Conservation (phyloP, 805 yeast species). For the Schizosaccharomyces octosporus region DNA sequence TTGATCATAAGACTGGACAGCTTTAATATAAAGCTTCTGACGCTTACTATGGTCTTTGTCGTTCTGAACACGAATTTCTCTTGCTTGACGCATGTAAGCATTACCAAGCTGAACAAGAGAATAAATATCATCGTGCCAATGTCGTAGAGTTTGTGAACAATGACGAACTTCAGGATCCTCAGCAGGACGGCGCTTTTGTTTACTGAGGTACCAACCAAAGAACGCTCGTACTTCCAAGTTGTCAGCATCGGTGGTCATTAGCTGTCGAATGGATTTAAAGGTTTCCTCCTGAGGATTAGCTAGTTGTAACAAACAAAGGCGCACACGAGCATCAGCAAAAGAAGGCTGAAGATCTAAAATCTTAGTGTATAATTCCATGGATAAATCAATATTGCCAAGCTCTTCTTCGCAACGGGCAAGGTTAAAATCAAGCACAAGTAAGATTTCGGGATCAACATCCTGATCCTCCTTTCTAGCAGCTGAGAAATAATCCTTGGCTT, state of each 20-base stretch:
- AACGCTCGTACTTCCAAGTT: constrained; percentile 71
- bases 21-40: constrained; percentile 57
- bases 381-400: constrained; percentile 17
- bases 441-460: neutral
- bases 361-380: constrained; percentile 23
- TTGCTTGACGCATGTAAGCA: constrained; percentile 53
- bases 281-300: constrained; percentile 11
- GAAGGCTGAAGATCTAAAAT: constrained; percentile 39
- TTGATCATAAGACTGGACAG: constrained; percentile 78
- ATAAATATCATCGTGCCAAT: constrained; percentile 61
- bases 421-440: constrained; percentile 24
- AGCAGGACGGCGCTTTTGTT: constrained; percentile 15
- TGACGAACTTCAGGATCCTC: constrained; percentile 46
- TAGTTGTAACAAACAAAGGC: constrained; percentile 38
- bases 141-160: constrained; percentile 62
- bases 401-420: constrained; percentile 50
- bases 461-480: neutral
- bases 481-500: neutral
- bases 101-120: constrained; percentile 80
- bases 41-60: constrained; percentile 31
- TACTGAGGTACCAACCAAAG: constrained; percentile 64
- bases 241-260: constrained; percentile 30
- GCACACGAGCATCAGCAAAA: constrained; percentile 50
- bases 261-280: constrained; percentile 17
- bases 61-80: constrained; percentile 33